Base-by-base conservation (phyloP, 2,329 filamentous ascomycete genomes). In the Talaromyces amestolkiae region DNA sequence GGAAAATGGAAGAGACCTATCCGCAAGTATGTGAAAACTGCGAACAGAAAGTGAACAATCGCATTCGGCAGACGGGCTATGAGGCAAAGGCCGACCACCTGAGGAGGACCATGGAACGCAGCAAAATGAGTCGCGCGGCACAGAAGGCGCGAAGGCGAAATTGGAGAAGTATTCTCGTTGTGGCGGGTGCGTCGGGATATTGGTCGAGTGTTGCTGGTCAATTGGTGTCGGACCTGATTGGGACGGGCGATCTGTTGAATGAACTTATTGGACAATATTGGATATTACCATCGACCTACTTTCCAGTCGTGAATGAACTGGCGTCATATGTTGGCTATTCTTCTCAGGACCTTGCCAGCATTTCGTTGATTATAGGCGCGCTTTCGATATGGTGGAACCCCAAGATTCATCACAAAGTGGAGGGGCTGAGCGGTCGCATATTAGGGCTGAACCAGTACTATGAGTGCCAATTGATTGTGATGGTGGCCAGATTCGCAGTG, bases 1-100 rank as follows among this genome's bases (percentile, higher is more conserved):
- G 83, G 67, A 84, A 88, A 61, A 83, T 97, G 19, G 93, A 97
- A 79, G 83, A 87, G 71, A 86, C 90, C 59, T 98, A 97, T 74
- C 95, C 95, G 0, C 92, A 95, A 73, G 89, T 97, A 66, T 99
- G 95, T 80, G 85, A 85, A 68, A 82, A 87, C 54, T 99, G 95
- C 77, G 90, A 91, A 68, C 90, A 89, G 6, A 86, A 83, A 67
- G 93, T 94, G 24, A 86, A 89, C 68, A 81, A 85, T 41, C 85
- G 88, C 67, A 87, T 97, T 61, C 84, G 86, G 24, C 83, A 87
- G 69, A 88, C 91, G 0, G 89, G 87, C 9, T 96, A 96, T 74
- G 90, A 88, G 37, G 93, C 93, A 33, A 91, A 92, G 77, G 90
- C 91, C n/a, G 92, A 96, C 70, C 86, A 92, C 68, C 77, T 96